Base-by-base conservation (phyloP, 345 rosid genomes). In the Gossypium raimondii region DNA sequence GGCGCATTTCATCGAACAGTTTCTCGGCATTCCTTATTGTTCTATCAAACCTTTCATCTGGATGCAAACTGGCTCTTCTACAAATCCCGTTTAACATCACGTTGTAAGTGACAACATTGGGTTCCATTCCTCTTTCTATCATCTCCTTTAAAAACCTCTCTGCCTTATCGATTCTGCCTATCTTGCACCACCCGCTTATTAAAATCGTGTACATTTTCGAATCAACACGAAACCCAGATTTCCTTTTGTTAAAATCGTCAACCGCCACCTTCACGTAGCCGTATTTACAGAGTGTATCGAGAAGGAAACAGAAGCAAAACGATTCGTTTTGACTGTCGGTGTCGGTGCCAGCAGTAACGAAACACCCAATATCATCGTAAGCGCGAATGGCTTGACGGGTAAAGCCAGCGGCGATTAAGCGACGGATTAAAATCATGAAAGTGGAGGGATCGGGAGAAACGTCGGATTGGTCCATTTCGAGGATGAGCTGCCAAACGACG, bases 381-480 rank as follows among this genome's bases (percentile, higher is more conserved):
- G 92, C 88, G 3, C 97, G 91, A 11, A 94, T 61, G 0, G 97
- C 97, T 81, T 90, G 98, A 43, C 97, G 97, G 0, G 98, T 90
- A 47, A 90, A 86, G 2, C 98, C 98, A 0, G 97, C 93, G 0
- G 93, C 88, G 57, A 92, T 84, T 38, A 89, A 48, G 29, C 98
- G 79, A n/a, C 97, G 89, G 67, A 90, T 67, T 38, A 94, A 81
- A 60, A 92, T 82, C 18, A 84, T 79, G 85, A 94, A 94, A 34
- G 97, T 90, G 13, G 86, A 76, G 0, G 87, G 34, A 50, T 82
- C 87, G 48, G 93, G 89, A 0, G 41, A 9, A 34, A 79, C 4
- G 61, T 24, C 55, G 1, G 60, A 48, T 43, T 86, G 90, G 52
- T 87, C 92, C 92, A 92, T 91, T 43, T 89, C 86, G 27, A 86